Percentiles rank a stretch among this genome's conserved stretches.
phyloP scores from a whole-genome alignment of 352 stramenopile species.

The Thraustotheca clavata region DNA sequence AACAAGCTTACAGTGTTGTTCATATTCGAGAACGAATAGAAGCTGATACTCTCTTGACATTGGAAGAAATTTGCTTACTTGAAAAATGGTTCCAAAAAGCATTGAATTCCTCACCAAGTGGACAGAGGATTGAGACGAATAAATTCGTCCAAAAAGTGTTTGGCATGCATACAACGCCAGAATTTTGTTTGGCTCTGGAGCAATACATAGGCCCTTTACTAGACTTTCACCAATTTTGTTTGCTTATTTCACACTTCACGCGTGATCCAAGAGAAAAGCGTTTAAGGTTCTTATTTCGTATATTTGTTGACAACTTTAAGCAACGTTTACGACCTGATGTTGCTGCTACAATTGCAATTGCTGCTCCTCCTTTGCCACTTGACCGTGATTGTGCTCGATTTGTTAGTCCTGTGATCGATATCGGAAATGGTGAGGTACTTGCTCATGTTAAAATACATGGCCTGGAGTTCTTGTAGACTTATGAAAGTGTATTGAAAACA shows the following conservation, averaged over 20 bases:
- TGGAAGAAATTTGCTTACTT: constrained; percentile 58
- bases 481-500: not conserved
- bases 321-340: not conserved
- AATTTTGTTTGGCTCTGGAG: constrained; percentile 42
- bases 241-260: constrained; percentile 67
- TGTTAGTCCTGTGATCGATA: constrained; percentile 20
- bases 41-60: constrained; percentile 54
- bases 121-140: constrained; percentile 24
- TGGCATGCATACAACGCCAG: constrained; percentile 21
- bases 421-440: constrained; percentile 13
- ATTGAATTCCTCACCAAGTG: constrained; percentile 62
- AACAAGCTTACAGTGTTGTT: constrained; percentile 72
- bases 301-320: constrained; percentile 25
- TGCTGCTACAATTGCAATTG: not conserved
- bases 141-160: not conserved
- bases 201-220: not conserved
- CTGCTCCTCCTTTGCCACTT: not conserved
- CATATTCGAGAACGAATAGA: constrained; percentile 71
- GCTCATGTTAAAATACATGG: not conserved
- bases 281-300: constrained; percentile 43
- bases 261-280: constrained; percentile 36
- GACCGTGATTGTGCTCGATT: not conserved
- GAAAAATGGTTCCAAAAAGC: constrained; percentile 74
- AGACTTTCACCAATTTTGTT: constrained; percentile 73
- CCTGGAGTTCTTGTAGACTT: not conserved